Evolutionary conservation across 208 protist genomes (phyloP).

Genomic region (Crithidia thermophila): DNA sequence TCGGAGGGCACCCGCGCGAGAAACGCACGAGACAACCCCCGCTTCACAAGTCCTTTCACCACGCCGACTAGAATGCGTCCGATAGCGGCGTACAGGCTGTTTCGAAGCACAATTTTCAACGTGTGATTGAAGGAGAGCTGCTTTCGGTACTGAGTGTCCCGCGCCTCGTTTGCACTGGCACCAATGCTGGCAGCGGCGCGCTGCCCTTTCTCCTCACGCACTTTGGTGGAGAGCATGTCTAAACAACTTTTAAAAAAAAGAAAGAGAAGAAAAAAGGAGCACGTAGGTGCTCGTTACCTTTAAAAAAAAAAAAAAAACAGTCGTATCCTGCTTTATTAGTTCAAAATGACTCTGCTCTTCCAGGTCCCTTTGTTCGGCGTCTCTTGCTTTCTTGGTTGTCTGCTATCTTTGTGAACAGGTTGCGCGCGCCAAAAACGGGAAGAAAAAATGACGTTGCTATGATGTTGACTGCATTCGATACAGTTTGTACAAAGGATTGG

Average conservation of each 20-base stretch:
- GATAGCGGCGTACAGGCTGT: constrained; percentile 62
- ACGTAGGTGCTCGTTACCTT: too few species aligned
- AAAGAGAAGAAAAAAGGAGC: neutral
- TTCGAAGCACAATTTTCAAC: constrained; percentile 59
- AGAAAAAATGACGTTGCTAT: too few species aligned
- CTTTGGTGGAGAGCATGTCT: constrained; percentile 1
- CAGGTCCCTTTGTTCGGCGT: too few species aligned
- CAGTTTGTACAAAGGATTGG: too few species aligned
- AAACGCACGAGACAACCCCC: constrained; percentile 43
- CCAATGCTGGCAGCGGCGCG: neutral
- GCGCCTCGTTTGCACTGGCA: constrained; percentile 14
- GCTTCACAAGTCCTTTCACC: constrained; percentile 61
- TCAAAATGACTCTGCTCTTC: too few species aligned
- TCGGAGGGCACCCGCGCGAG: constrained; percentile 43
- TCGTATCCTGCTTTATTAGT: neutral
- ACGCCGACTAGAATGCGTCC: constrained; percentile 68
- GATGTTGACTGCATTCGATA: too few species aligned
- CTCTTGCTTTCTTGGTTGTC: too few species aligned
- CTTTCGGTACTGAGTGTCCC: constrained; percentile 36
- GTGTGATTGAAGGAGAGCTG: constrained; percentile 45
- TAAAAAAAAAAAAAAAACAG: constrained; percentile 6
- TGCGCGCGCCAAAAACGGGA: too few species aligned
- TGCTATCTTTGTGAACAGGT: too few species aligned
- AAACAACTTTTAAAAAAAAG: neutral
- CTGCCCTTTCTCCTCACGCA: neutral